Evolutionary conservation across 495 filamentous ascomycete genomes (phyloP), one percentile per base, ranked within the genome.

Genomic region (Amniculicola lignicola): DNA sequence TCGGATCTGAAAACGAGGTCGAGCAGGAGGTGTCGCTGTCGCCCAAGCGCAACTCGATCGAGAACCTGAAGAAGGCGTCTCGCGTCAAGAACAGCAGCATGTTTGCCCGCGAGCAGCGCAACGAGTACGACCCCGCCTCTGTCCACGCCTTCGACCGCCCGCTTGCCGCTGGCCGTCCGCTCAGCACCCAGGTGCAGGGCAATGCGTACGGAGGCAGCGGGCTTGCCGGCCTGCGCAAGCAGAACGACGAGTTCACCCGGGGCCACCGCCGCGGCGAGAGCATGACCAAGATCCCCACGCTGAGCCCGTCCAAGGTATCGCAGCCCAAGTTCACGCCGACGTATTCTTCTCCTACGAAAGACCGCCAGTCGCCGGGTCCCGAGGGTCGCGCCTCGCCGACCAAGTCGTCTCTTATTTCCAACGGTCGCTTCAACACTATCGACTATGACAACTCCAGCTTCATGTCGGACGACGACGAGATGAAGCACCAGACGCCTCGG

Each of bases 41-140:
- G 47, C 63, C 59, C 0, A 86, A 87, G 64, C 85, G 92, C 58
- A 85, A 89, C 4, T 96, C 92, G 10, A 85, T 97, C 51, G 93
- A 98, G 72, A 89, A 90, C 43, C 72, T 98, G 51, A 94, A 96
- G 74, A 85, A 86, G 60, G 90, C 87, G 3, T 95, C 92, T 33
- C 86, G 93, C 35, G 93, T 98, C 44, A 95, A 93, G 74, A 97
- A 96, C 73, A 93, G 90, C 77, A 91, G 81, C 73, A 95, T 96
- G 77, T 88, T 95, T 62, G 87, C 89, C 19, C 86, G 89, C 24
- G 89, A 95, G 69, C 80, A 87, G 59, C 88, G 89, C 65, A 80
- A 92, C 63, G 89, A 95, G 65, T 94, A 95, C 68, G 90, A 95
- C 64, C 90, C 90, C 10, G 74, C 87, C n/a, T 79, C 83, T 45